Evolutionary conservation across 2,329 filamentous ascomycete genomes (phyloP), one percentile per base, ranked within the genome.

Genomic region (Calonectria fujianensis): DNA sequence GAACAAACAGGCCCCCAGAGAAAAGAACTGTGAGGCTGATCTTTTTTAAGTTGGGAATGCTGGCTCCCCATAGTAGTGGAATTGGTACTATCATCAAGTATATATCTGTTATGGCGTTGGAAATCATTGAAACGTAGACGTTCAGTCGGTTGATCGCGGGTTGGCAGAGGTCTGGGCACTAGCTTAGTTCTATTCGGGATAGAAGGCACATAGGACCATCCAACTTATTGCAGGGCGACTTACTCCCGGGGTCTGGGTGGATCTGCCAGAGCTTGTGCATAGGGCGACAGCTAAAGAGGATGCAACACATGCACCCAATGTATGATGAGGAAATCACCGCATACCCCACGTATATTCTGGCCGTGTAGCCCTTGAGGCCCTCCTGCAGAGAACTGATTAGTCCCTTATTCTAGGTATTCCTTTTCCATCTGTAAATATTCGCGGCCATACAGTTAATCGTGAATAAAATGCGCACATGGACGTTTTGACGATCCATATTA

Each of bases 391-490:
- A 27, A 48, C 24, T 35, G 31, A n/a, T 70, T 70, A 70, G 69
- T 45, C 39, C 45, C 4, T 65, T 35, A n/a, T 4, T 9, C 45
- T 3, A 10, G 14, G 4, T 4, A 18, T 35, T 35, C 20, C 16
- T 14, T 50, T 65, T 24, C n/a, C 9, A 24, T 64, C 8, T 27
- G 9, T 52, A n/a, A 41, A 27, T 9, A 29, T 41, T 39, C 24
- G 39, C 14, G 27, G 31, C 16, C 61, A 8, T 54, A 73, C 70
- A 27, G 64, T 73, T 20, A 73, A 35, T 24, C 70, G 70, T 3
- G 16, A 8, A 31, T 69, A 73, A 35, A 73, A 69, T 35, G 64
- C 52, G 27, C 64, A 69, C 65, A 73, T 69, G 4, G 64, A 73
- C 18, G 54, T 45, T 57, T 73, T 73, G 41, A 69, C 51, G n/a